These are phyloP conservation scores for Solanum hybrid DNA, from an alignment of 305 asterid species.

Conservation along the genomic window DNA sequence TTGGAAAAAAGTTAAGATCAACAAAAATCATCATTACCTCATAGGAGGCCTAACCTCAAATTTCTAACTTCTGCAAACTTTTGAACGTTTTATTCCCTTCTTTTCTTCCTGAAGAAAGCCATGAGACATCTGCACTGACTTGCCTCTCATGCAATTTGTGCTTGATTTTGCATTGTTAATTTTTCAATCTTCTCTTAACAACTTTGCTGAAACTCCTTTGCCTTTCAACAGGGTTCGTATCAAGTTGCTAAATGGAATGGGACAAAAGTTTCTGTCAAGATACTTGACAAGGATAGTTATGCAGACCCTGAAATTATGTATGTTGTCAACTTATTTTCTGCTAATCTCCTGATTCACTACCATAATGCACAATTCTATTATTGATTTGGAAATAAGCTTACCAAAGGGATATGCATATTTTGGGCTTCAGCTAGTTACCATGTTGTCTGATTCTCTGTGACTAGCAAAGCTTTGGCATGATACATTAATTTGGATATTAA, in stretches of 20 bases:
- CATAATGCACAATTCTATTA: background rate
- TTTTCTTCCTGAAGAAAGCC: background rate
- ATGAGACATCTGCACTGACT: background rate
- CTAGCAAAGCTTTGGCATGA: background rate
- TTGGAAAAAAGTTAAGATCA: background rate
- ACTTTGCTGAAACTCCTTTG: slow-evolving; percentile 4
- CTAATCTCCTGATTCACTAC: background rate
- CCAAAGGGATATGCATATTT: background rate
- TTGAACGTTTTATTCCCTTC: background rate
- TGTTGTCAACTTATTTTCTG: slow-evolving; percentile 3
- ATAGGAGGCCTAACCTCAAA: background rate
- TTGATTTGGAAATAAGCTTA: background rate
- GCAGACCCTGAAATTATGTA: slow-evolving; percentile 79
- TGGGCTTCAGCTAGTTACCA: background rate
- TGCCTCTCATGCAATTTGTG: background rate
- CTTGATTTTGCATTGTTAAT: background rate
- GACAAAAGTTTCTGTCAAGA: slow-evolving; percentile 93
- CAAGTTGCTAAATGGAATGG: slow-evolving; percentile 99
- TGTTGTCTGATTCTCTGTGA: background rate
- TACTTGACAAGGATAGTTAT: slow-evolving; percentile 82
- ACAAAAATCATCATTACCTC: background rate
- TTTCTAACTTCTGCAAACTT: background rate
- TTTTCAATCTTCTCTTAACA: background rate
- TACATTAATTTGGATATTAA: background rate
- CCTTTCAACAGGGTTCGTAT: slow-evolving; percentile 64